Evolutionary conservation across 2,329 filamentous ascomycete species (phyloP).

Genomic region (Verticillium longisporum): DNA sequence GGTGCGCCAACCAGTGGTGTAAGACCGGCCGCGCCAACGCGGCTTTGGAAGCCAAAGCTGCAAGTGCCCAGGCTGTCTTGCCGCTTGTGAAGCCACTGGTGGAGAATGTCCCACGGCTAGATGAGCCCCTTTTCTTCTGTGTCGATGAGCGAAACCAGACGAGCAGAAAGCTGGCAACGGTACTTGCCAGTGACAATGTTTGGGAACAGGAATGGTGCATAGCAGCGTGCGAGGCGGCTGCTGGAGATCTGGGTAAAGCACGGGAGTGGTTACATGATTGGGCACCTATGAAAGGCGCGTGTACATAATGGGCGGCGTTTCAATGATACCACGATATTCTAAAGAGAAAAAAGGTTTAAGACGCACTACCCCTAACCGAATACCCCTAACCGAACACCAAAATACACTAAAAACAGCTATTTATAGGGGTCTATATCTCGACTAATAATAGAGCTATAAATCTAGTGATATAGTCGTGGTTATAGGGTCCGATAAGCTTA

Average conservation of each 20-base stretch:
- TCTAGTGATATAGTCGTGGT: too few relatives aligned
- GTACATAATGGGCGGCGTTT: not conserved
- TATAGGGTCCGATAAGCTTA: too few relatives aligned
- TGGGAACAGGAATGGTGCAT: slow-evolving; percentile 70
- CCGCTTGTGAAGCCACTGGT: slow-evolving; percentile 67
- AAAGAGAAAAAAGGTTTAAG: too few relatives aligned
- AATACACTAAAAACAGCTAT: too few relatives aligned
- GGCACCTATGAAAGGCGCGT: slow-evolving; percentile 54
- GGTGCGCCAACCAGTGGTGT: slow-evolving; percentile 82
- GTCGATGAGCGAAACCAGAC: slow-evolving; percentile 77
- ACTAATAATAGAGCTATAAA: too few relatives aligned
- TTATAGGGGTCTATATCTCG: too few relatives aligned
- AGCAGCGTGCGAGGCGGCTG: slow-evolving; percentile 62
- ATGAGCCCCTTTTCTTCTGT: slow-evolving; percentile 71
- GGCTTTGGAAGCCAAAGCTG: slow-evolving; percentile 41
- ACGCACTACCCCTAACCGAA: too few relatives aligned
- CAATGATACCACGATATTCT: not conserved
- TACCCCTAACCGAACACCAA: too few relatives aligned
- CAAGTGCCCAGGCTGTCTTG: slow-evolving; percentile 64
- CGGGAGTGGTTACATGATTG: slow-evolving; percentile 79
- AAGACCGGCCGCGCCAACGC: slow-evolving; percentile 67
- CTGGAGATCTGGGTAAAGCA: slow-evolving; percentile 62
- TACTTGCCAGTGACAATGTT: slow-evolving; percentile 62
- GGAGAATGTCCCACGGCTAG: slow-evolving; percentile 51
- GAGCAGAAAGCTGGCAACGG: slow-evolving; percentile 62